Conservation (phyloP, 805 yeast species). For the Blastobotrys parvus region DNA sequence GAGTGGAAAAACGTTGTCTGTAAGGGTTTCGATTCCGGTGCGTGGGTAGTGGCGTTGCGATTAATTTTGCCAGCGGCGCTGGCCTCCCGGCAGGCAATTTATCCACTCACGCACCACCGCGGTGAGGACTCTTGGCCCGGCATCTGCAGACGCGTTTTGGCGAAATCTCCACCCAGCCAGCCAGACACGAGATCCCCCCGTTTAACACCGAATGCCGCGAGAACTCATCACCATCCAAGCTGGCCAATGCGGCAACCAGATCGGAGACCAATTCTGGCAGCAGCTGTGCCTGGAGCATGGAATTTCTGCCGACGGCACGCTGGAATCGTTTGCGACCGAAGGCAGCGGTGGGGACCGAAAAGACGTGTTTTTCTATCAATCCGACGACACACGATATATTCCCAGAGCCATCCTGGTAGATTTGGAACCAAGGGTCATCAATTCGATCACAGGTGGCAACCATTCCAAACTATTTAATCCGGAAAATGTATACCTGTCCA, state of each 20-base stretch:
- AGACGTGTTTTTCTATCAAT: slow-evolving; percentile 71
- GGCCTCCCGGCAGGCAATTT: no score
- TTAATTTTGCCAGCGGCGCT: no score
- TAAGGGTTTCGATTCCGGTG: no score
- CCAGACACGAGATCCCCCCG: no score
- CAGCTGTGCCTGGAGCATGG: slow-evolving; percentile 86
- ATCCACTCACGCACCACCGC: no score
- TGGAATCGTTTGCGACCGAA: slow-evolving; percentile 30
- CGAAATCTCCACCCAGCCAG: no score
- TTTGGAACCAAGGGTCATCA: slow-evolving; percentile 77
- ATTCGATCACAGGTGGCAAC: slow-evolving; percentile 44
- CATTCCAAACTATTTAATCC: slow-evolving; percentile 69
- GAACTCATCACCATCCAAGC: slow-evolving; percentile 31
- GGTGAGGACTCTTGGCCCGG: no score
- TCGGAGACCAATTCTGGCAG: slow-evolving; percentile 88
- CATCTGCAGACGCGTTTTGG: no score
- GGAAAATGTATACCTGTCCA: slow-evolving; percentile 66
- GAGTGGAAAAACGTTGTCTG: no score
- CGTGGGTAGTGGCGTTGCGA: no score
- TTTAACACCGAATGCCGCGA: no score
- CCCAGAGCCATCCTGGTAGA: slow-evolving; percentile 85
- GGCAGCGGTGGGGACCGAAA: slow-evolving; percentile 55
- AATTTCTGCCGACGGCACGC: slow-evolving; percentile 54
- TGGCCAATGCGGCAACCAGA: slow-evolving; percentile 97
- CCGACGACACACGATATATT: slow-evolving; percentile 68